phyloP scores from a whole-genome alignment of 306 rosid genomes.

The Medicago lupulina region DNA sequence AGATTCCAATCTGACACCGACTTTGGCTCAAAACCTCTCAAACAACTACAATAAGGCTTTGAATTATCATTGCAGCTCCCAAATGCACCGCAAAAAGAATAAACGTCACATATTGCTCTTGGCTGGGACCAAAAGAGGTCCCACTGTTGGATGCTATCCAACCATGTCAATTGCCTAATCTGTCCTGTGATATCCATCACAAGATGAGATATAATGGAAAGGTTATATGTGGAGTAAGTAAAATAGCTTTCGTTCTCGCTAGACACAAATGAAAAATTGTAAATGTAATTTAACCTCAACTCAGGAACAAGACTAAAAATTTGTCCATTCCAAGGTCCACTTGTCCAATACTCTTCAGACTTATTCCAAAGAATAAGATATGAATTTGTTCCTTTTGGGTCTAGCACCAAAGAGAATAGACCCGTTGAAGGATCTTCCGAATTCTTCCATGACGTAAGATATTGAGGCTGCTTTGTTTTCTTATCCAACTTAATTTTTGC shows the following conservation, averaged over 20 bases:
- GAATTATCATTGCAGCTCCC: constrained; percentile 52
- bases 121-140: constrained; percentile 59
- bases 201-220: constrained; percentile 19
- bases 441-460: constrained; percentile 70
- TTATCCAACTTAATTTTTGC: constrained; percentile 48
- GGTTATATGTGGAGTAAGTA: constrained; percentile 42
- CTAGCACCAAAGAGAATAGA: constrained; percentile 51
- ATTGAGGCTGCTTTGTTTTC: constrained; percentile 47
- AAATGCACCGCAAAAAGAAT: constrained; percentile 56
- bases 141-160: constrained; percentile 45
- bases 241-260: constrained; percentile 60
- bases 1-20: constrained; percentile 46
- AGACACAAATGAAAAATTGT: constrained; percentile 45
- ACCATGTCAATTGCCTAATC: constrained; percentile 45
- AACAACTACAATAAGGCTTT: constrained; percentile 51
- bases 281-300: constrained; percentile 55
- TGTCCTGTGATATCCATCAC: constrained; percentile 50
- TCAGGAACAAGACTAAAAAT: constrained; percentile 41
- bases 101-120: constrained; percentile 51
- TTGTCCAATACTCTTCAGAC: constrained; percentile 11
- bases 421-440: constrained; percentile 53
- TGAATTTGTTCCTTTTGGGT: constrained; percentile 35
- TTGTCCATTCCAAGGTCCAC: constrained; percentile 61
- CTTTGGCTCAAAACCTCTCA: constrained; percentile 53
- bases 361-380: constrained; percentile 20